phyloP scores from a whole-genome alignment of 345 rosid species.

The Eutrema yunnanense region DNA sequence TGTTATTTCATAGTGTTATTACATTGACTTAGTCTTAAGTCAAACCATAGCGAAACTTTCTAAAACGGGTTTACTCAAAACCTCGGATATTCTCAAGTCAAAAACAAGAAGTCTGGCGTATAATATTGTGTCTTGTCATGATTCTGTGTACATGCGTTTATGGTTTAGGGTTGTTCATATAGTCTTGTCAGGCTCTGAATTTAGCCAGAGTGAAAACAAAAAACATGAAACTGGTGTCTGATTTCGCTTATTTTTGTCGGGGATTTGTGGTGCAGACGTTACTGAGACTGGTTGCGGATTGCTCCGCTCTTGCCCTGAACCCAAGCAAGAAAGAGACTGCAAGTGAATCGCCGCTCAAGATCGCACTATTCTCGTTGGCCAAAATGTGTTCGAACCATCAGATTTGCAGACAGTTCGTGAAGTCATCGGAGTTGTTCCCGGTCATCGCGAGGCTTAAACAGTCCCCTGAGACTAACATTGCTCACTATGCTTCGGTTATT shows the following conservation, averaged over 20 bases:
- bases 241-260: not conserved
- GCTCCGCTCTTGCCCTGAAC: slow-evolving; percentile 59
- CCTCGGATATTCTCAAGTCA: not conserved
- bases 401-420: slow-evolving; percentile 66
- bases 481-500: slow-evolving; percentile 73
- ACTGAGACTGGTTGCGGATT: slow-evolving; percentile 67
- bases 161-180: not conserved
- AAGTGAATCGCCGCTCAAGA: slow-evolving; percentile 82
- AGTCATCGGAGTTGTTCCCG: slow-evolving; percentile 67
- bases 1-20: not conserved
- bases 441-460: slow-evolving; percentile 75
- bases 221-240: not conserved
- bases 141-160: not conserved
- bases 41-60: not conserved
- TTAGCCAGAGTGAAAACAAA: too few relatives aligned
- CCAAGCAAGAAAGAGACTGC: slow-evolving; percentile 66
- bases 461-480: slow-evolving; percentile 78
- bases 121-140: not conserved
- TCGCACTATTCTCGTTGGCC: slow-evolving; percentile 85
- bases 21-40: not conserved
- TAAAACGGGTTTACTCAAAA: not conserved
- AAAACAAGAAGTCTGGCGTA: not conserved
- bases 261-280: slow-evolving; percentile 49
- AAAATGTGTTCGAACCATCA: slow-evolving; percentile 79
- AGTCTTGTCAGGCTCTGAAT: not conserved